A percentile compares a stretch with the other conserved stretches of the same genome.
phyloP scores from a whole-genome alignment of 169 alveolate genomes.

The Theileria parva region DNA sequence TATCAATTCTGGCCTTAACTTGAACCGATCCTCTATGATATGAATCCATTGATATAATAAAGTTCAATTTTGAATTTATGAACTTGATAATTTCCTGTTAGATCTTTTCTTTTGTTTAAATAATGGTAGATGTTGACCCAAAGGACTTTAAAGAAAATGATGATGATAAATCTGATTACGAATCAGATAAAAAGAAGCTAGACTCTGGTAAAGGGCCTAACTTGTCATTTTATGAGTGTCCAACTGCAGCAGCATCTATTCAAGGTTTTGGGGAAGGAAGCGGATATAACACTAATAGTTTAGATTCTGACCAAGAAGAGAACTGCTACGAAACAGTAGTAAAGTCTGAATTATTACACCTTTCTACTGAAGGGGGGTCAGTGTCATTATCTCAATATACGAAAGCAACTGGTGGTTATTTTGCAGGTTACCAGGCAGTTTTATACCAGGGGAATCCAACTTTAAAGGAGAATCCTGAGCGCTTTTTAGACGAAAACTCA shows the following conservation, averaged over 20 bases:
- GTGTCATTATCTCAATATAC: constrained; percentile 16
- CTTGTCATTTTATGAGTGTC: constrained; percentile 60
- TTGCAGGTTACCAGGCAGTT: constrained; percentile 35
- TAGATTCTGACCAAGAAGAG: constrained; percentile 20
- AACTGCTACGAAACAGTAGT: constrained; percentile 2
- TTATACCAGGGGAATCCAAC: constrained; percentile 6
- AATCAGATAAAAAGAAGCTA: not conserved
- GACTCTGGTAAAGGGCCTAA: constrained; percentile 18
- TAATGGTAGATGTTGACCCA: constrained; percentile 11
- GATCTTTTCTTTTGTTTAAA: not conserved
- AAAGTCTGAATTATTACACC: not conserved
- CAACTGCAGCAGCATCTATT: constrained; percentile 65
- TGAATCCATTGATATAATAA: not conserved
- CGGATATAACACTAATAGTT: constrained; percentile 13
- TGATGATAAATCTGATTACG: constrained; percentile 10
- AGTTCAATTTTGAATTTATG: not conserved
- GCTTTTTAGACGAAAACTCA: constrained; percentile 6
- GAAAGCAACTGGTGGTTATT: constrained; percentile 39
- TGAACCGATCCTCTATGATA: not conserved
- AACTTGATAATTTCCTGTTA: not conserved
- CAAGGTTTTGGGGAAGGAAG: constrained; percentile 25
- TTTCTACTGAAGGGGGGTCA: constrained; percentile 40
- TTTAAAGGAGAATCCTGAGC: not conserved
- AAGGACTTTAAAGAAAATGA: not conserved
- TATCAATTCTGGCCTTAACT: not conserved